These are phyloP conservation scores for Casuarina glauca DNA, from an alignment of 306 rosid species.

Conservation along the genomic window DNA sequence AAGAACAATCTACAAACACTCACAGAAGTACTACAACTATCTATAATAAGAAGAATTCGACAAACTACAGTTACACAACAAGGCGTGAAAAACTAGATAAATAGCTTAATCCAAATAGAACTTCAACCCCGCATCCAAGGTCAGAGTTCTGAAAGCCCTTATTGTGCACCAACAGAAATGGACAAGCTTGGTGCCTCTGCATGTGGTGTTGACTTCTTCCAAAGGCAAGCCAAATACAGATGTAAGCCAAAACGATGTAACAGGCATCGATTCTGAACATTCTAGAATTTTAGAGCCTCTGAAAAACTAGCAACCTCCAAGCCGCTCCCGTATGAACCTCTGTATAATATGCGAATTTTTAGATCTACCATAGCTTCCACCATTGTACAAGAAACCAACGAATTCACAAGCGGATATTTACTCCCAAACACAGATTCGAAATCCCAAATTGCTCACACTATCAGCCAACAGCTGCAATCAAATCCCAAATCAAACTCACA, in stretches of 20 bases:
- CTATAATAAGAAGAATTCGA: slow-evolving; percentile 44
- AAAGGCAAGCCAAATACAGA: slow-evolving; percentile 51
- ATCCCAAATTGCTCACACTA: slow-evolving; percentile 26
- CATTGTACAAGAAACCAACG: slow-evolving; percentile 32
- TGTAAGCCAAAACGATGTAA: slow-evolving; percentile 42
- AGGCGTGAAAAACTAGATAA: slow-evolving; percentile 30
- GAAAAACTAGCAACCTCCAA: slow-evolving; percentile 40
- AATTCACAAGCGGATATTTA: slow-evolving; percentile 27
- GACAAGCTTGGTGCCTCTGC: slow-evolving; percentile 43
- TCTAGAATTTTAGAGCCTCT: slow-evolving; percentile 43
- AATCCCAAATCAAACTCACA: slow-evolving; percentile 33
- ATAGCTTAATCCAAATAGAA: slow-evolving; percentile 47
- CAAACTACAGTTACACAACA: slow-evolving; percentile 45
- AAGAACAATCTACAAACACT: slow-evolving; percentile 38
- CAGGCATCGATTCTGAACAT: slow-evolving; percentile 52
- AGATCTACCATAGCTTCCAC: slow-evolving; percentile 67
- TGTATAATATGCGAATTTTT: slow-evolving; percentile 45
- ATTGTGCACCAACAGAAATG: slow-evolving; percentile 52
- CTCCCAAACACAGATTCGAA: slow-evolving; percentile 26
- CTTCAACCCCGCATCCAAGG: slow-evolving; percentile 44
- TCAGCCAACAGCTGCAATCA: slow-evolving; percentile 32
- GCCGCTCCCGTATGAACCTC: slow-evolving; percentile 49
- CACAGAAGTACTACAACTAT: slow-evolving; percentile 42
- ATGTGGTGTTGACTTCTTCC: slow-evolving; percentile 44
- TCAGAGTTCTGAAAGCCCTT: slow-evolving; percentile 42